Evolutionary conservation across 1,139 yeast genomes (phyloP).

Genomic region (Kurtzmaniella quercitrusa): DNA sequence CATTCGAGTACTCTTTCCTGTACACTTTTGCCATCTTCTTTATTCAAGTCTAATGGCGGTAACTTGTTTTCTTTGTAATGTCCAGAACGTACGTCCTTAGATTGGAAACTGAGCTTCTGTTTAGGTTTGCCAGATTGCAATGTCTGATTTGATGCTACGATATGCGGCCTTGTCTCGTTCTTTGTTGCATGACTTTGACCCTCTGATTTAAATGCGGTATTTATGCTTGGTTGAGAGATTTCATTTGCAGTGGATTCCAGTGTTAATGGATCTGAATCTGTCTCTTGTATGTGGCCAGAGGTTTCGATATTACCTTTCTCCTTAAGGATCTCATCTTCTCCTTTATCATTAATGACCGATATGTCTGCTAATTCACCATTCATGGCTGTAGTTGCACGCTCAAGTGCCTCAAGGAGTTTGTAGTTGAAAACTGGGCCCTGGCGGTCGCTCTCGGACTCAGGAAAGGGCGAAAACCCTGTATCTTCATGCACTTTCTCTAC

Average conservation of each 20-base stretch:
- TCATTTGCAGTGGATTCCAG: too few species aligned
- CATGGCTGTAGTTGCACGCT: slow-evolving; percentile 19
- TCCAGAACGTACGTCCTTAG: too few species aligned
- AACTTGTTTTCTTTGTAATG: too few species aligned
- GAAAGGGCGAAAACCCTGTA: slow-evolving; percentile 29
- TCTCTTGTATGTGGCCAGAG: too few species aligned
- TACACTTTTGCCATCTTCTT: not conserved
- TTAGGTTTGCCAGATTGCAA: too few species aligned
- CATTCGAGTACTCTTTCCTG: slow-evolving; percentile 1
- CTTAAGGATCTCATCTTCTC: slow-evolving; percentile 4
- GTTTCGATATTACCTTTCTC: not conserved
- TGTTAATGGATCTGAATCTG: too few species aligned
- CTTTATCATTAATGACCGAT: slow-evolving; percentile 7
- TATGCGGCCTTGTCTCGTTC: not conserved
- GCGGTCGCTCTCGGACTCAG: slow-evolving; percentile 18
- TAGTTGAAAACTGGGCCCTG: slow-evolving; percentile 26
- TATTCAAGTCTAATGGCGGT: not conserved
- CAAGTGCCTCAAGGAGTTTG: slow-evolving; percentile 30
- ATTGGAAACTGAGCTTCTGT: too few species aligned
- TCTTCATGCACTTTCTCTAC: slow-evolving; percentile 25
- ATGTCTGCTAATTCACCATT: slow-evolving; percentile 10
- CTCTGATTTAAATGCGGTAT: not conserved
- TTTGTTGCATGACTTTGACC: not conserved
- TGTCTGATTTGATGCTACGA: too few species aligned
- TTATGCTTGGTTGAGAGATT: not conserved